A percentile compares a stretch with the other conserved stretches of the same genome.
These are phyloP conservation scores for Cryptococcus neoformans DNA, from an alignment of 1,284 basidiomycete species.

Conservation along the genomic window DNA sequence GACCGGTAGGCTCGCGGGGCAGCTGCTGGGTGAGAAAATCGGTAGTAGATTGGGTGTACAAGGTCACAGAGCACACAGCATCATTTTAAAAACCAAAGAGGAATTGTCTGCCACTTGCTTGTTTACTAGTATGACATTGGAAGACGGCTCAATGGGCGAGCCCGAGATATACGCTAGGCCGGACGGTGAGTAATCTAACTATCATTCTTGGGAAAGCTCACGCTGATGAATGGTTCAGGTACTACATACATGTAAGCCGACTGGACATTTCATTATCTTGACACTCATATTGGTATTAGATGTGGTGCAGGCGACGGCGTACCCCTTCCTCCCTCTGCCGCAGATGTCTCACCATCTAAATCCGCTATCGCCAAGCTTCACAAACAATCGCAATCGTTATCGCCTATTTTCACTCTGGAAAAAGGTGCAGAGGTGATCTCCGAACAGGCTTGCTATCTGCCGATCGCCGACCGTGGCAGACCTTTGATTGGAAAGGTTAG, in stretches of 20 bases:
- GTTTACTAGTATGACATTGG: constrained; percentile 57
- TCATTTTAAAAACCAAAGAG: constrained; percentile 49
- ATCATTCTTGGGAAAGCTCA: constrained; percentile 7
- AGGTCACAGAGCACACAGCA: constrained; percentile 54
- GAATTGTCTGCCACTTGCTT: constrained; percentile 47
- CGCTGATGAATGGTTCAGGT: neutral
- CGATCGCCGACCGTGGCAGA: constrained; percentile 53
- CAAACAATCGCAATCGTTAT: constrained; percentile 51
- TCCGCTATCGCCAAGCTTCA: constrained; percentile 49
- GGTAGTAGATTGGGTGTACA: constrained; percentile 44
- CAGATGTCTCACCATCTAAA: constrained; percentile 47
- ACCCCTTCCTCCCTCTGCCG: constrained; percentile 45
- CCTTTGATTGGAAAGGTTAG: constrained; percentile 54
- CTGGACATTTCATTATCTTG: no score
- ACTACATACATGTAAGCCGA: neutral
- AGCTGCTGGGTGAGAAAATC: constrained; percentile 54
- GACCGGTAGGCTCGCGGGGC: constrained; percentile 61
- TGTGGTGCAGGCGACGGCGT: constrained; percentile 5
- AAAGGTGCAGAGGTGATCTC: constrained; percentile 45
- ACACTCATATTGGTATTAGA: no score
- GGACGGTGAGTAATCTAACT: constrained; percentile 37
- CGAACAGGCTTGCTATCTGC: constrained; percentile 57
- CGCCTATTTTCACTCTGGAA: constrained; percentile 43
- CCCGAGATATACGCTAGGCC: constrained; percentile 54
- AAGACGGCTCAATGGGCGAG: constrained; percentile 47